These are phyloP conservation scores for Harringtonia lauricola DNA, from an alignment of 2,329 filamentous ascomycete species.

Conservation along the genomic window DNA sequence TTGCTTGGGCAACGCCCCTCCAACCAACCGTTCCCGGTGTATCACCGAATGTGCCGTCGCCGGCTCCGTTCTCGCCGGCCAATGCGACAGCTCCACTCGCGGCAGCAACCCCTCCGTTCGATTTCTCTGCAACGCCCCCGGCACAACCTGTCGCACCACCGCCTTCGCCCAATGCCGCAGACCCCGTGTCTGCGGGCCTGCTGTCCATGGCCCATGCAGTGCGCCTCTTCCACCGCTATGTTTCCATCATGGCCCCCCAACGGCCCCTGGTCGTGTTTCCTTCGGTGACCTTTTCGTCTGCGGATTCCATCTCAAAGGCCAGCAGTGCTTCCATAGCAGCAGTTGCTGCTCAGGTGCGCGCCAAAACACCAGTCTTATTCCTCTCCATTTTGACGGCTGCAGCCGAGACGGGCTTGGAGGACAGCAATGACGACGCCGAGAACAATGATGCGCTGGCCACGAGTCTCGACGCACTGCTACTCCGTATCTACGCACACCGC, in stretches of 20 bases:
- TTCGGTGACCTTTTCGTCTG: not conserved
- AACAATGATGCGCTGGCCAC: not conserved
- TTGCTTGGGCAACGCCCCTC: too few species aligned
- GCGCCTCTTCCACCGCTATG: slow-evolving; percentile 6
- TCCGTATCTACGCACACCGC: slow-evolving; percentile 6
- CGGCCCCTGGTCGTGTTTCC: slow-evolving; percentile 10
- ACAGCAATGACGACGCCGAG: not conserved
- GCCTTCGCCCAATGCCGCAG: not conserved
- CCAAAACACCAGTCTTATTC: slow-evolving; percentile 6
- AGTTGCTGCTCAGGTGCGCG: slow-evolving; percentile 3
- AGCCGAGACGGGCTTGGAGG: not conserved
- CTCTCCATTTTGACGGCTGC: slow-evolving; percentile 7
- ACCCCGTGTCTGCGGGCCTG: slow-evolving; percentile 7
- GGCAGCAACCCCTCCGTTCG: too few species aligned
- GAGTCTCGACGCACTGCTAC: slow-evolving; percentile 3
- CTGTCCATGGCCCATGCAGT: slow-evolving; percentile 5
- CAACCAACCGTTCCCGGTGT: too few species aligned
- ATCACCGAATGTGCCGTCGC: too few species aligned
- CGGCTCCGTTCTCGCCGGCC: too few species aligned
- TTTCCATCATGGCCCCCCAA: slow-evolving; percentile 8
- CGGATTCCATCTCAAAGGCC: too few species aligned
- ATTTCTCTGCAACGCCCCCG: too few species aligned
- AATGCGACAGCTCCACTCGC: too few species aligned
- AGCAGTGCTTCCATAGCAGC: not conserved
- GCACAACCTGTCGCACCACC: not conserved